A percentile compares a stretch with the other conserved stretches of the same genome.
Conservation (phyloP, 1,284 basidiomycete species). For the Bondarzewia mesenterica region DNA sequence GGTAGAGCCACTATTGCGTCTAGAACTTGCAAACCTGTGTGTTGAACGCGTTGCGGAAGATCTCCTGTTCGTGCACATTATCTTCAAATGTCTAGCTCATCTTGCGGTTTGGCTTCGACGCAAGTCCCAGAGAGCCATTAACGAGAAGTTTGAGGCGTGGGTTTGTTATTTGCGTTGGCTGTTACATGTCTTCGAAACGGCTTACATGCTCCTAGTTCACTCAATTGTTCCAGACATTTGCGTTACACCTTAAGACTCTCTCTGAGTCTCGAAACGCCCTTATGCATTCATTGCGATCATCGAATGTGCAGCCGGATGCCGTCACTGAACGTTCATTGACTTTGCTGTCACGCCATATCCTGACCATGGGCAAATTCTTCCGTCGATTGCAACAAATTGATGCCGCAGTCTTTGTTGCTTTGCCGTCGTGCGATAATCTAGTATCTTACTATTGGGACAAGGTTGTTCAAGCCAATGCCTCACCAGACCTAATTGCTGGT, state of each 20-base stretch:
- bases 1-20: slow-evolving; percentile 29
- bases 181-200: slow-evolving; percentile 1
- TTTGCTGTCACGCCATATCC: slow-evolving; percentile 56
- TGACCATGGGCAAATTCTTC: slow-evolving; percentile 70
- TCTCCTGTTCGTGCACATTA: slow-evolving; percentile 53
- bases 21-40: slow-evolving; percentile 25
- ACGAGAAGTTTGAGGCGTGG: slow-evolving; percentile 35
- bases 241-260: slow-evolving; percentile 44
- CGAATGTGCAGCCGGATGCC: slow-evolving; percentile 17
- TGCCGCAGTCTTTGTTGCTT: slow-evolving; percentile 45
- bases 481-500: slow-evolving; percentile 52
- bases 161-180: slow-evolving; percentile 29
- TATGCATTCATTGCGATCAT: slow-evolving; percentile 25
- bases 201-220: slow-evolving; percentile 33
- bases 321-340: slow-evolving; percentile 34
- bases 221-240: slow-evolving; percentile 52
- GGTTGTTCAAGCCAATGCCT: slow-evolving; percentile 54
- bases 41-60: slow-evolving; percentile 37
- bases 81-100: slow-evolving; percentile 63
- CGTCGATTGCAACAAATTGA: slow-evolving; percentile 60
- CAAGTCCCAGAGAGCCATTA: slow-evolving; percentile 3
- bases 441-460: slow-evolving; percentile 74
- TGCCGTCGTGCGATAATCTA: slow-evolving; percentile 58
- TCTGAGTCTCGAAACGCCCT: slow-evolving; percentile 38
- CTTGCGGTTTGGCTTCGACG: slow-evolving; percentile 62